Evolutionary conservation across 2,329 filamentous ascomycete species (phyloP).

Genomic region (Aspergillus sergii): DNA sequence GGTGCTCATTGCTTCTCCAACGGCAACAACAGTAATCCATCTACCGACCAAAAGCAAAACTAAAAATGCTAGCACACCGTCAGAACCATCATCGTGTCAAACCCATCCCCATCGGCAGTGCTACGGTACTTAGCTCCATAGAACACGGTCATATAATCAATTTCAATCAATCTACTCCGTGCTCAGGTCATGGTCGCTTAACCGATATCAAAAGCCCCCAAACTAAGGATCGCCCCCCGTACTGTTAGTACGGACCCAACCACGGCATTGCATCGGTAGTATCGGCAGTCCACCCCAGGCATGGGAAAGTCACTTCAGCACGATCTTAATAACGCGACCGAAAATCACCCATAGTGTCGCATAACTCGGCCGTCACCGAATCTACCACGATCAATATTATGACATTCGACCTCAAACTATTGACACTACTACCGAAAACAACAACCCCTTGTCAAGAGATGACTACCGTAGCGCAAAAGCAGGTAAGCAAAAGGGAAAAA

Average conservation of each 20-base stretch:
- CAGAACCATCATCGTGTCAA: neutral
- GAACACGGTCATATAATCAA: neutral
- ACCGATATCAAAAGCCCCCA: neutral
- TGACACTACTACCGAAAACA: neutral
- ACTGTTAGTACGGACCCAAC: neutral
- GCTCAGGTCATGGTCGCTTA: neutral
- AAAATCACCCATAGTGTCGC: neutral
- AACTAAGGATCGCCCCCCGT: neutral
- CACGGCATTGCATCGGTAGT: conserved; percentile 4
- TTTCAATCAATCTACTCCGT: neutral
- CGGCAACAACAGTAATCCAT: neutral
- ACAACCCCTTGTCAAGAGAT: neutral
- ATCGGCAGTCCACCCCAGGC: neutral
- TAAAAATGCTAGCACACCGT: neutral
- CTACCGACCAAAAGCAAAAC: neutral
- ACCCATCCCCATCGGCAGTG: neutral
- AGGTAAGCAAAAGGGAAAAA: neutral
- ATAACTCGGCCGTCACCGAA: neutral
- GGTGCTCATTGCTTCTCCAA: neutral
- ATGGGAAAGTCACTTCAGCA: neutral
- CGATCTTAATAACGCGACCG: no score
- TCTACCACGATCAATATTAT: neutral
- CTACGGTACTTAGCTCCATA: neutral
- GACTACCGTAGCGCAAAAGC: neutral
- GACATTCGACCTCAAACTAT: neutral